Conservation (phyloP, 805 yeast species). For the Yarrowia bubula region DNA sequence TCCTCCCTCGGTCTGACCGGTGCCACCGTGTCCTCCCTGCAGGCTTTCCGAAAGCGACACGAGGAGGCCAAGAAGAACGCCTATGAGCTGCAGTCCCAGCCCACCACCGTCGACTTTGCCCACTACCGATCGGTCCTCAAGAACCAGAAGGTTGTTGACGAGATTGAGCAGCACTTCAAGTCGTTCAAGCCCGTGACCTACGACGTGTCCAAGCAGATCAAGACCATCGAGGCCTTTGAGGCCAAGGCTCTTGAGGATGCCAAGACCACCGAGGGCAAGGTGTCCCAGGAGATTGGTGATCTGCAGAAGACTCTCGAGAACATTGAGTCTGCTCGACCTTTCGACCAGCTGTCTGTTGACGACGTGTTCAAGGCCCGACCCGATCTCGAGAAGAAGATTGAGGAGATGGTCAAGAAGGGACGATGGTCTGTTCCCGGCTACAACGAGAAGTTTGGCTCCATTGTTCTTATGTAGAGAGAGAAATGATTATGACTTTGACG, state of each 20-base stretch:
- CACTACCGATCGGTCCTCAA: slow-evolving; percentile 77
- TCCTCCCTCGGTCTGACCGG: slow-evolving; percentile 90
- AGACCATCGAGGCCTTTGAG: slow-evolving; percentile 90
- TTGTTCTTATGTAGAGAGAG: slow-evolving; percentile 85
- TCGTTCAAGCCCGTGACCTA: slow-evolving; percentile 79
- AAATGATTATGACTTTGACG: background rate
- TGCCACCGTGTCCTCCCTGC: slow-evolving; percentile 79
- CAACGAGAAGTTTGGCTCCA: slow-evolving; percentile 96
- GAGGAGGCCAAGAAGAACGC: slow-evolving; percentile 92
- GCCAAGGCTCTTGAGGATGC: slow-evolving; percentile 95
- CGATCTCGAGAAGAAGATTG: slow-evolving; percentile 93
- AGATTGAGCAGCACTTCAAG: slow-evolving; percentile 73
- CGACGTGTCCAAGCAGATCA: slow-evolving; percentile 85
- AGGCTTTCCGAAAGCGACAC: slow-evolving; percentile 95
- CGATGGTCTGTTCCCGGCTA: slow-evolving; percentile 98
- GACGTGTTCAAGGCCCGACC: slow-evolving; percentile 96
- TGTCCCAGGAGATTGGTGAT: slow-evolving; percentile 78
- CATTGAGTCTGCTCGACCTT: slow-evolving; percentile 96
- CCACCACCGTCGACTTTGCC: slow-evolving; percentile 75
- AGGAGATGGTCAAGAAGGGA: slow-evolving; percentile 92
- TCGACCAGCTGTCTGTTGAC: slow-evolving; percentile 93
- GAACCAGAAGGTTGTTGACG: slow-evolving; percentile 75
- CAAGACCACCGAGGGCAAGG: slow-evolving; percentile 85
- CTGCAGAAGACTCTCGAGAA: slow-evolving; percentile 85
- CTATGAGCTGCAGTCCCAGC: slow-evolving; percentile 65